Conservation (phyloP, 106 monocot genomes). For the Allium fistulosum region DNA sequence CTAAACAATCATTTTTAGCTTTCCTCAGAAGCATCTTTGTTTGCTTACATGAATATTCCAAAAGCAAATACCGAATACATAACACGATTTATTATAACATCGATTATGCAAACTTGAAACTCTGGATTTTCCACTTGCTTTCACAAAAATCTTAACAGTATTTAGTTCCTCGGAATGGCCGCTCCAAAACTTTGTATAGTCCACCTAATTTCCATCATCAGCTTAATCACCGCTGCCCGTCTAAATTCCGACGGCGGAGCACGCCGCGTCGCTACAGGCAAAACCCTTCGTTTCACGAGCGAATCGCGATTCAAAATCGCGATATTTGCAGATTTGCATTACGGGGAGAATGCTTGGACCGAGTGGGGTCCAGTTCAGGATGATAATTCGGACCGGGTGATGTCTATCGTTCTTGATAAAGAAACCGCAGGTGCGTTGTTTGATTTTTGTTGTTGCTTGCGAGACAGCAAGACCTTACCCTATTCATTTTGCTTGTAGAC, state of each 20-base stretch:
- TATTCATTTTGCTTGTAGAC: too few species aligned
- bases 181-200: not conserved
- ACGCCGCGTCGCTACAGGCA: not conserved
- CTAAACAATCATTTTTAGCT: not conserved
- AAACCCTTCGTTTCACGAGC: slow-evolving; percentile 23
- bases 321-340: slow-evolving; percentile 86
- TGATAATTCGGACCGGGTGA: slow-evolving; percentile 49
- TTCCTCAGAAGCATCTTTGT: not conserved
- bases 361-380: slow-evolving; percentile 89
- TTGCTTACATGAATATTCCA: not conserved
- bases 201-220: not conserved
- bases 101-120: too few species aligned
- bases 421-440: slow-evolving; percentile 54
- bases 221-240: slow-evolving; percentile 10
- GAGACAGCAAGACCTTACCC: too few species aligned
- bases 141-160: too few species aligned
- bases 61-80: not conserved
- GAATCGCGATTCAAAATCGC: slow-evolving; percentile 51
- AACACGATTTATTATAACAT: not conserved
- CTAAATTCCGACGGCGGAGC: not conserved
- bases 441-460: not conserved
- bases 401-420: slow-evolving; percentile 51
- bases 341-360: slow-evolving; percentile 83
- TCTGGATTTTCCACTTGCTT: too few species aligned
- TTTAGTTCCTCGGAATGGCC: not conserved